A percentile compares a stretch with the other conserved stretches of the same genome.
Conservation (phyloP, 176 grass and related monocot species). For the Phoenix dactylifera region DNA sequence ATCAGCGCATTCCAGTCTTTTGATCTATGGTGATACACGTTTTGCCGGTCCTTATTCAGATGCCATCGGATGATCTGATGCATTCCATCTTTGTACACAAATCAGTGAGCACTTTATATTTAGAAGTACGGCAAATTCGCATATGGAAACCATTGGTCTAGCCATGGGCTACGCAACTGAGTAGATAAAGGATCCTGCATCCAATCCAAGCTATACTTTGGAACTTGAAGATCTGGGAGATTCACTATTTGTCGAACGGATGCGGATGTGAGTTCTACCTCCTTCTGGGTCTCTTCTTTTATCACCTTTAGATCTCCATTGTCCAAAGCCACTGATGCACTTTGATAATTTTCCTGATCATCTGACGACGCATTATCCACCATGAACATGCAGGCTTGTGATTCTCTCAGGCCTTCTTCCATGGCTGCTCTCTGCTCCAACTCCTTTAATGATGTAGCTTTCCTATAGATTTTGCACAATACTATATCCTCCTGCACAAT, state of each 20-base stretch:
- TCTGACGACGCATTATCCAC: slow-evolving; percentile 34
- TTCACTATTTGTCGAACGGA: slow-evolving; percentile 11
- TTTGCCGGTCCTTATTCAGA: too few relatives aligned
- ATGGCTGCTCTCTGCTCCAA: slow-evolving; percentile 54
- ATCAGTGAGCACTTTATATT: background rate
- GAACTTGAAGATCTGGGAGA: slow-evolving; percentile 28
- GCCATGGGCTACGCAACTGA: slow-evolving; percentile 72
- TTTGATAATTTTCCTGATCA: slow-evolving; percentile 28
- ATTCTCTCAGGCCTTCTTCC: slow-evolving; percentile 28
- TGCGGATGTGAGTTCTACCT: slow-evolving; percentile 24
- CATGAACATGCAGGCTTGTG: slow-evolving; percentile 1
- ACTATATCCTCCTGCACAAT: slow-evolving; percentile 55
- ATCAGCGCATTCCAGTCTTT: too few relatives aligned
- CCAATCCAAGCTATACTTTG: slow-evolving; percentile 35
- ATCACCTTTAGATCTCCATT: slow-evolving; percentile 1
- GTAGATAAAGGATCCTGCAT: slow-evolving; percentile 48
- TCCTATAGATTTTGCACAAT: slow-evolving; percentile 84
- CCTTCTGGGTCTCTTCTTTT: slow-evolving; percentile 29
- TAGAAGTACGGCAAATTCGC: slow-evolving; percentile 43
- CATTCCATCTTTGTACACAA: too few relatives aligned
- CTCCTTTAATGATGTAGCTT: slow-evolving; percentile 74
- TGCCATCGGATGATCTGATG: too few relatives aligned
- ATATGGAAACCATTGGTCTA: slow-evolving; percentile 49
- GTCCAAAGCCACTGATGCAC: slow-evolving; percentile 5
- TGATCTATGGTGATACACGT: too few relatives aligned